Base-by-base conservation (phyloP, 495 filamentous ascomycete genomes). In the Lophiostoma macrostomum region DNA sequence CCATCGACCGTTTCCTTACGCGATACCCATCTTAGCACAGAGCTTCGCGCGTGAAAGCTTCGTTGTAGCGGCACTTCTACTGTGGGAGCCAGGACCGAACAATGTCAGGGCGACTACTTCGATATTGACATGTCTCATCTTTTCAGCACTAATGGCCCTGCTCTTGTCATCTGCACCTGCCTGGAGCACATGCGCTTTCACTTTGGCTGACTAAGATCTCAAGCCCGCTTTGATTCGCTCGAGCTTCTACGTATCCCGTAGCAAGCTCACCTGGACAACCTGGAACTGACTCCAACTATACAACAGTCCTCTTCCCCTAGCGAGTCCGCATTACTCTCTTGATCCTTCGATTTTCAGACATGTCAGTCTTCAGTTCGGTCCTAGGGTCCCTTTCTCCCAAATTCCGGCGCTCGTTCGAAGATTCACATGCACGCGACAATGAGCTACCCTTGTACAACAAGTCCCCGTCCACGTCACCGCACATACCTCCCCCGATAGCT, bases 281-380 rank as follows among this genome's bases (percentile, higher is more conserved):
- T 11, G 18, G 19, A 23, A n/a, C 8, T 25, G 42, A 36, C 43
- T 49, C 24, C 36, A 3, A 16, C 31, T 20, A 10, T 11, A 1
- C 18, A n/a, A 37, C 43, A 14, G 24, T 32, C 7, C 19, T 35
- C 29, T 27, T 34, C 38, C 47, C 32, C 22, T 19, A 23, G 3
- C 13, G 27, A 20, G 43, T 29, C 43, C 22, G 28, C 10, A 27
- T 6, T 44, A 32, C 24, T 27, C 19, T 24, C 31, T 14, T 22
- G 12, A 58, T 25, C 13, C 22, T 23, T 45, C 25, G 6, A 37
- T 6, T 13, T 14, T 8, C 16, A 24, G 22, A 3, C 24, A 58
- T 58, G 54, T 58, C 54, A 19, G 30, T 58, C 11, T 45, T 60
- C 34, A 60, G 54, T 44, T 60, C 56, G 2, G 50, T 60, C 7